phyloP scores from a whole-genome alignment of 2,329 filamentous ascomycete species.

The Fusarium pseudoanthophilum region DNA sequence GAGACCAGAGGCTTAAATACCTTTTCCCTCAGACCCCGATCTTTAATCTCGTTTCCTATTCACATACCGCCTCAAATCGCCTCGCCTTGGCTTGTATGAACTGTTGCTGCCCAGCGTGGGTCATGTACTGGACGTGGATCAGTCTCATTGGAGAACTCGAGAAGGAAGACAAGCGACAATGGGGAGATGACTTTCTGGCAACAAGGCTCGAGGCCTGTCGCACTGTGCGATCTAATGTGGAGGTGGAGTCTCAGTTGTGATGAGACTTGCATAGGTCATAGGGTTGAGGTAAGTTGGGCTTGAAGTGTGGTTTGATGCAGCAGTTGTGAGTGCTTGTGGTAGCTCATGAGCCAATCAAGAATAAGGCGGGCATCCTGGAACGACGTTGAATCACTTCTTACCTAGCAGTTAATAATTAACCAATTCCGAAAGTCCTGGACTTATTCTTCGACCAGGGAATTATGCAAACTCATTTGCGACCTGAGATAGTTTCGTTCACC shows the following conservation, averaged over 20 bases:
- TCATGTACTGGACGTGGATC: conserved; percentile 43
- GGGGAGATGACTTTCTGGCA: conserved; percentile 27
- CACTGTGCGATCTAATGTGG: conserved; percentile 9
- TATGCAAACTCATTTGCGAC: neutral
- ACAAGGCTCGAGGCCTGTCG: conserved; percentile 23
- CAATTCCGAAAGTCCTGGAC: neutral
- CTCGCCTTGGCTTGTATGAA: conserved; percentile 27
- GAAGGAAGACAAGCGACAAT: conserved; percentile 18
- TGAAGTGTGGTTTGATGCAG: conserved; percentile 12
- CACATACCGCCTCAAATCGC: conserved; percentile 29
- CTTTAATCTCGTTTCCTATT: neutral
- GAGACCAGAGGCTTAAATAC: neutral
- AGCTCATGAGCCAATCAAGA: conserved; percentile 14
- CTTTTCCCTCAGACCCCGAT: neutral
- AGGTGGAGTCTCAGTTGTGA: conserved; percentile 11
- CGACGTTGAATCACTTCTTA: neutral
- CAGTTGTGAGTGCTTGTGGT: conserved; percentile 9
- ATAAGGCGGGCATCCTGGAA: conserved; percentile 1
- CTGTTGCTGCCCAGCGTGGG: conserved; percentile 46
- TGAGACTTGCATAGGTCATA: conserved; percentile 17
- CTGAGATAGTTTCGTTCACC: neutral
- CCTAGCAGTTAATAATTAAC: neutral
- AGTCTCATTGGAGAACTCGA: conserved; percentile 43
- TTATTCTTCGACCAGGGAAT: neutral
- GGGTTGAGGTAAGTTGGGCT: neutral